These are phyloP conservation scores for Bisporella sp. DNA, from an alignment of 2,329 filamentous ascomycete genomes.

Conservation along the genomic window DNA sequence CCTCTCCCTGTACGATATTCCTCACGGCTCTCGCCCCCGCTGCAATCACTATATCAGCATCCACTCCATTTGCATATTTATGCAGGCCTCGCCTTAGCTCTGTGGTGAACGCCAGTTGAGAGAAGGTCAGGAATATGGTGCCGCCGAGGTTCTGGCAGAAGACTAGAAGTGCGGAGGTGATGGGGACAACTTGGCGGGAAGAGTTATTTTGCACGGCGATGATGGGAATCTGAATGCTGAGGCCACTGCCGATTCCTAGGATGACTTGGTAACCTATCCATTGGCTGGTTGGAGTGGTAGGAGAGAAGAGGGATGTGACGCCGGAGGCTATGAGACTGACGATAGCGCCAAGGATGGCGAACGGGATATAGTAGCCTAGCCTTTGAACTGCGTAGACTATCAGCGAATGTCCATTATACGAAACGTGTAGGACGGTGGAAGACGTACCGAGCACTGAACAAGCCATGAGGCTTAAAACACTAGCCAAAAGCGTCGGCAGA, in stretches of 20 bases:
- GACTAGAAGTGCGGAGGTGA: constrained; percentile 22
- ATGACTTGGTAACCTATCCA: constrained; percentile 25
- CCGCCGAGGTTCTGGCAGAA: constrained; percentile 28
- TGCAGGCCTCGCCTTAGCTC: constrained; percentile 23
- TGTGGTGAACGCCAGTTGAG: constrained; percentile 23
- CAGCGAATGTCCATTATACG: neutral
- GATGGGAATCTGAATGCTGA: constrained; percentile 18
- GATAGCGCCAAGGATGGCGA: constrained; percentile 21
- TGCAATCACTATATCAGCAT: constrained; percentile 28
- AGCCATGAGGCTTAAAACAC: constrained; percentile 11
- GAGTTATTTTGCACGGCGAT: neutral
- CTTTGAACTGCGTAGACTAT: constrained; percentile 9
- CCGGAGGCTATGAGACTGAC: constrained; percentile 27
- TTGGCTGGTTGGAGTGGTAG: constrained; percentile 9
- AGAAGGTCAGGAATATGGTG: constrained; percentile 25
- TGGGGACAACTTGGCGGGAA: neutral
- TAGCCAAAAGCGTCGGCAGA: constrained; percentile 16
- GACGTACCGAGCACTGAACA: constrained; percentile 16
- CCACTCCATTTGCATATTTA: constrained; percentile 26
- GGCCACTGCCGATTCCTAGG: constrained; percentile 16
- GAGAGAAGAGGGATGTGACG: constrained; percentile 25
- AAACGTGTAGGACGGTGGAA: neutral
- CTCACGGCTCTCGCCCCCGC: constrained; percentile 36
- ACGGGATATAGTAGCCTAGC: constrained; percentile 30
- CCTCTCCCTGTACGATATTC: constrained; percentile 22